Evolutionary conservation across 1,284 basidiomycete species (phyloP).

Genomic region (Tetrapyrgos nigripes): DNA sequence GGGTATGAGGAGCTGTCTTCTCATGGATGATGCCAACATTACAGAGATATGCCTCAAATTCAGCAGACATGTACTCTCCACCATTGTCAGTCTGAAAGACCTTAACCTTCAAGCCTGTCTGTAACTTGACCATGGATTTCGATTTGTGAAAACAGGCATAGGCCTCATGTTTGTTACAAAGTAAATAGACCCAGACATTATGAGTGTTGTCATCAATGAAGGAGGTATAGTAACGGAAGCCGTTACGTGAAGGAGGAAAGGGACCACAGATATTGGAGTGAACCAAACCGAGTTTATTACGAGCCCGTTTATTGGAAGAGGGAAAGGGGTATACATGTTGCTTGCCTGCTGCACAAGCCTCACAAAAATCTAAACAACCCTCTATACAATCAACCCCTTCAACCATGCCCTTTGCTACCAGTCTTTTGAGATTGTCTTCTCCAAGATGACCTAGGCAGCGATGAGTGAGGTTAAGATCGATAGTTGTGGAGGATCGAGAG

Average conservation of each 20-base stretch:
- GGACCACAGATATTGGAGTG: slow-evolving; percentile 18
- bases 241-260: background rate
- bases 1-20: slow-evolving; percentile 32
- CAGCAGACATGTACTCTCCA: slow-evolving; percentile 31
- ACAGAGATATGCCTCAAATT: slow-evolving; percentile 30
- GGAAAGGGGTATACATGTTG: slow-evolving; percentile 7
- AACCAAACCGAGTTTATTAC: background rate
- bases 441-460: slow-evolving; percentile 9
- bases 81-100: slow-evolving; percentile 37
- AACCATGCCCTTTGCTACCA: slow-evolving; percentile 3
- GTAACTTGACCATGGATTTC: slow-evolving; percentile 1
- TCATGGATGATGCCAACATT: slow-evolving; percentile 28
- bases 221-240: slow-evolving; percentile 8
- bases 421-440: background rate
- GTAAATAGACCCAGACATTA: slow-evolving; percentile 5
- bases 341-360: slow-evolving; percentile 9
- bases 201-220: slow-evolving; percentile 14
- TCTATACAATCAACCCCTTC: background rate
- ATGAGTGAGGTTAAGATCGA: slow-evolving; percentile 1
- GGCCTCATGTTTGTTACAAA: slow-evolving; percentile 7
- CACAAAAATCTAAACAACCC: background rate
- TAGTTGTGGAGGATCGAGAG: background rate
- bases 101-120: slow-evolving; percentile 14
- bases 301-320: background rate
- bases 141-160: background rate